A percentile compares a stretch with the other conserved stretches of the same genome.
Evolutionary conservation across 257 asterid species (phyloP).

Genomic region (Craterostigma plantagineum): DNA sequence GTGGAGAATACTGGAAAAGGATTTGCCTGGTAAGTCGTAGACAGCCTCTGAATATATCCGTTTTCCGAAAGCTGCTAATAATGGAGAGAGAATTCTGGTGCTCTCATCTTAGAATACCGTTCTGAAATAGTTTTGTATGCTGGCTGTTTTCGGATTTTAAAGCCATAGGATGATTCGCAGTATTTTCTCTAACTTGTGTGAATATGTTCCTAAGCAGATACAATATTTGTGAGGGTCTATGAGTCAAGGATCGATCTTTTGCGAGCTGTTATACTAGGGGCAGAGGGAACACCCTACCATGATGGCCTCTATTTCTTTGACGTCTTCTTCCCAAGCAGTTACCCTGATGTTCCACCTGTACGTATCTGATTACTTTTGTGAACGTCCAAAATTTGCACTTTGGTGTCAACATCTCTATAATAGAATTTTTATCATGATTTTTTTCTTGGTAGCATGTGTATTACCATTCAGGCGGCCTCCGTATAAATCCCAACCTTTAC

Average conservation of each 20-base stretch:
- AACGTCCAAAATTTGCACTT: neutral
- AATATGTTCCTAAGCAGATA: conserved; percentile 26
- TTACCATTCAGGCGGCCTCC: conserved; percentile 84
- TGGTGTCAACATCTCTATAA: neutral
- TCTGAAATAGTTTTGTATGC: neutral
- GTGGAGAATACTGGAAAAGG: conserved; percentile 75
- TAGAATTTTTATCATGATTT: conserved; percentile 1
- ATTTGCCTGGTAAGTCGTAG: conserved; percentile 56
- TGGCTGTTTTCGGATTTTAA: neutral
- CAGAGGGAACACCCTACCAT: conserved; percentile 95
- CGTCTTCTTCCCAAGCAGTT: conserved; percentile 51
- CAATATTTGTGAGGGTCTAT: conserved; percentile 66
- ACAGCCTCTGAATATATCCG: too few relatives aligned
- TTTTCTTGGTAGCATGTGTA: conserved; percentile 46
- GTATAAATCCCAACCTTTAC: conserved; percentile 83
- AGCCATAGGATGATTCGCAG: neutral
- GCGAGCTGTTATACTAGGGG: conserved; percentile 87
- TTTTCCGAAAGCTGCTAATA: too few relatives aligned
- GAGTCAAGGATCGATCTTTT: conserved; percentile 88
- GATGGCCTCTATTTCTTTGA: conserved; percentile 97
- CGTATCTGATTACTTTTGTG: conserved; percentile 11
- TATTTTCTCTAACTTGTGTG: neutral
- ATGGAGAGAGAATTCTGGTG: neutral
- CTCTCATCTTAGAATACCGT: neutral
- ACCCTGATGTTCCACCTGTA: conserved; percentile 90